These are phyloP conservation scores for Neurospora sp. DNA, from an alignment of 495 filamentous ascomycete species.

Conservation along the genomic window DNA sequence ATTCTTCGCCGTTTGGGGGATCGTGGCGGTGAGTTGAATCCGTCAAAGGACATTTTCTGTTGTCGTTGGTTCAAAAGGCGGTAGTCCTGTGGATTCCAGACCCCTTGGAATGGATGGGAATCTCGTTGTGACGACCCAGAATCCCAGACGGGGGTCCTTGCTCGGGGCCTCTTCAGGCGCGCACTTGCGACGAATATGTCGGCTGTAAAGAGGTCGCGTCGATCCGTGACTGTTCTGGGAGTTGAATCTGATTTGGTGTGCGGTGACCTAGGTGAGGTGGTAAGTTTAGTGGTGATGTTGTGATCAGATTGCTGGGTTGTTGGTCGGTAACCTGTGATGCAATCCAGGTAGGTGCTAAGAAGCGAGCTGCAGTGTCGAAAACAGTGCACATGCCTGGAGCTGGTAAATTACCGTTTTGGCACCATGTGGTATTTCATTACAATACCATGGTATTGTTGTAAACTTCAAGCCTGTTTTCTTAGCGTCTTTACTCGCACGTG, in stretches of 20 bases:
- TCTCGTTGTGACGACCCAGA: neutral
- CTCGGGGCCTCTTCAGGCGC: neutral
- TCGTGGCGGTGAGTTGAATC: slow-evolving; percentile 14
- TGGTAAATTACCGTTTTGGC: neutral
- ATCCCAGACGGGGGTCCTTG: neutral
- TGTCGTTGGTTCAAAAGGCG: slow-evolving; percentile 4
- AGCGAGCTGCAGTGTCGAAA: neutral
- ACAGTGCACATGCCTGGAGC: neutral
- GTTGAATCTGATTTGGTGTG: neutral
- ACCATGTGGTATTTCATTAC: neutral
- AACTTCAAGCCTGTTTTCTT: neutral
- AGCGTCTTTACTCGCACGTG: neutral
- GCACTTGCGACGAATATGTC: neutral
- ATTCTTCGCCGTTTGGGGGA: slow-evolving; percentile 38
- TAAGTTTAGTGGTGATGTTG: neutral
- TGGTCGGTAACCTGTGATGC: neutral
- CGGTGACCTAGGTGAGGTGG: neutral
- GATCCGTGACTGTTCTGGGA: neutral
- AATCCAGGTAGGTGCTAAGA: neutral
- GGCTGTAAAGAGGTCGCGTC: neutral
- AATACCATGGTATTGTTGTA: neutral
- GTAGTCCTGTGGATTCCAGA: neutral
- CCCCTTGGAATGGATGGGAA: neutral
- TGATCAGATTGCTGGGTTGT: neutral
- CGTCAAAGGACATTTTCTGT: slow-evolving; percentile 9